Evolutionary conservation across 2,329 filamentous ascomycete genomes (phyloP), one percentile per base, ranked within the genome.

Genomic region (Nothophaeocryptopus gaeumannii): DNA sequence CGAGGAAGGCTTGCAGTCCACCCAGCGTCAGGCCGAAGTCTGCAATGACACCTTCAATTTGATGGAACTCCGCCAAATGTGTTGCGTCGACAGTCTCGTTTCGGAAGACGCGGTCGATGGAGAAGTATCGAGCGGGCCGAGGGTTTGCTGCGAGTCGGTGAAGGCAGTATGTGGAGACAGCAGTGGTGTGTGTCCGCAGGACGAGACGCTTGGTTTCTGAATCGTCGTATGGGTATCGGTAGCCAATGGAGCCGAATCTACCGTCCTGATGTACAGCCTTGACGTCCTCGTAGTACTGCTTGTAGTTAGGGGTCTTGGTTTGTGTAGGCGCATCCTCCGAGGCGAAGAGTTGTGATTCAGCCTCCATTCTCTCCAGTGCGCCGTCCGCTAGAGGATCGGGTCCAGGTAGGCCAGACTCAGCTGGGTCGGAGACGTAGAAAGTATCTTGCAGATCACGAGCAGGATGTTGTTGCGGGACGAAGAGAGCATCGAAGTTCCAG

Each of bases 401-500:
- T 10, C 80, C 77, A 10, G 82, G 82, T 56, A 73, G 75, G 66
- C 91, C 90, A 33, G 89, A 91, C 50, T 73, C 74, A 53, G 83
- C 78, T 39, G 93, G 93, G 66, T 99, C 91, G 35, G 90, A 90
- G 65, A 97, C 92, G 77, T 96, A 99, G 78, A 97, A 97, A 49
- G 93, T 97, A 67, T 99, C 93, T 78, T 99, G 93, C 60, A 96
- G 79, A 70, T 99, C 93, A 68, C 93, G 89, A 52, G 93, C 93
- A 44, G 93, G 93, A 71, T 99, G 93, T 78, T 99, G 93, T 74
- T 95, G 93, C 29, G 92, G 92, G 45, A 97, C 92, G 71, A 92
- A 96, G 56, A 99, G 88, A 16, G 91, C 84, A 67, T 97, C 92
- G 71, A 97, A 97, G 74, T 97, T 97, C 90, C 93, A 99, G 84